A percentile compares a stretch with the other conserved stretches of the same genome.
Evolutionary conservation across 164 flowering plant genomes (phyloP).

Genomic region (Chimonanthus praecox): DNA sequence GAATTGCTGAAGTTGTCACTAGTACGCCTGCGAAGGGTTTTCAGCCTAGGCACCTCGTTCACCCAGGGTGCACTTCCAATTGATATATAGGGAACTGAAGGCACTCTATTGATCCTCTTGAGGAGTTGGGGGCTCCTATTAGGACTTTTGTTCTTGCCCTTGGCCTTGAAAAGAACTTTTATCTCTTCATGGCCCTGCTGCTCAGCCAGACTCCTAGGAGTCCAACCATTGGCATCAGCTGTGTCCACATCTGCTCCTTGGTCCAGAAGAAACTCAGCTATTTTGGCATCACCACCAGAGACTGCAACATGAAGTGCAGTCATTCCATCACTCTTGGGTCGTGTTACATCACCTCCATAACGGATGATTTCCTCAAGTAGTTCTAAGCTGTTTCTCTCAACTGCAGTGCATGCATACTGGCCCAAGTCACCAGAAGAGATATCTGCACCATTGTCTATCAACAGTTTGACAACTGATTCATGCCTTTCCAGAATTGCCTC

Average conservation of each 20-base stretch:
- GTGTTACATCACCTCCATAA: slow-evolving; percentile 52
- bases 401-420: slow-evolving; percentile 68
- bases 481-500: slow-evolving; percentile 67
- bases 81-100: slow-evolving; percentile 23
- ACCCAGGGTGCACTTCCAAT: slow-evolving; percentile 17
- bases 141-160: slow-evolving; percentile 18
- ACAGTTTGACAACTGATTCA: slow-evolving; percentile 33
- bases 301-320: slow-evolving; percentile 89
- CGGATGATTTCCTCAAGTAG: slow-evolving; percentile 45
- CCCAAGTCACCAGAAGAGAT: slow-evolving; percentile 54
- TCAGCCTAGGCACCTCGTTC: slow-evolving; percentile 19
- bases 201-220: slow-evolving; percentile 69
- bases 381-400: slow-evolving; percentile 49
- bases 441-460: slow-evolving; percentile 55
- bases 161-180: slow-evolving; percentile 42
- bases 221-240: slow-evolving; percentile 63
- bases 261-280: slow-evolving; percentile 51
- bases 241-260: slow-evolving; percentile 58
- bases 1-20: slow-evolving; percentile 63
- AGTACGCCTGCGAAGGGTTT: slow-evolving; percentile 36
- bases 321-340: slow-evolving; percentile 39
- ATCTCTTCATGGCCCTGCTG: slow-evolving; percentile 79
- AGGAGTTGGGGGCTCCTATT: slow-evolving; percentile 24
- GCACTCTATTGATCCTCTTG: slow-evolving; percentile 51
- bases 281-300: slow-evolving; percentile 53